A percentile compares a stretch with the other conserved stretches of the same genome.
These are phyloP conservation scores for Saccharum officinarum DNA, from an alignment of 176 grass and related monocot genomes.

Conservation along the genomic window DNA sequence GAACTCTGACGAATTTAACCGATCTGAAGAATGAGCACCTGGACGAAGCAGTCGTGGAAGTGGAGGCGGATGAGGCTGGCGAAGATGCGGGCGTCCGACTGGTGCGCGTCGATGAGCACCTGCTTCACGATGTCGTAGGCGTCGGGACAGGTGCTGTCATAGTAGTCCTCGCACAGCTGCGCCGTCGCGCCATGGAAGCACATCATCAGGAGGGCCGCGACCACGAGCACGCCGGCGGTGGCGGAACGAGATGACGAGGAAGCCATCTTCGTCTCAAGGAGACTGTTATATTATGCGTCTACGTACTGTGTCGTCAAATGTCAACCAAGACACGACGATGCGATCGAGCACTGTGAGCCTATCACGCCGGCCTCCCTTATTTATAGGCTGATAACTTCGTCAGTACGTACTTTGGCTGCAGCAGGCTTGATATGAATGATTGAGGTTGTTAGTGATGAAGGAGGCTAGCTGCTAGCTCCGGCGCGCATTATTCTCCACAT, in stretches of 20 bases:
- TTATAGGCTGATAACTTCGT: neutral
- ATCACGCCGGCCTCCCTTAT: neutral
- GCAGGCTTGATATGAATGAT: neutral
- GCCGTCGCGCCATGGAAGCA: neutral
- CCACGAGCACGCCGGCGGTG: too few species aligned
- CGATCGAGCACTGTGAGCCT: neutral
- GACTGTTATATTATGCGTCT: too few species aligned
- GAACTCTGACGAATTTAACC: too few species aligned
- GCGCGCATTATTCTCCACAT: too few species aligned
- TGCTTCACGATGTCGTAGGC: slow-evolving; percentile 46
- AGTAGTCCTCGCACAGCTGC: slow-evolving; percentile 55
- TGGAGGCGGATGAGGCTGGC: slow-evolving; percentile 73
- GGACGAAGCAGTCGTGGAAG: slow-evolving; percentile 63
- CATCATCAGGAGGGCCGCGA: too few species aligned
- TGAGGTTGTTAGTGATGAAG: neutral
- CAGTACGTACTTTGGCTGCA: neutral
- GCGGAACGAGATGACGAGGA: too few species aligned
- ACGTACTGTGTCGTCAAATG: neutral
- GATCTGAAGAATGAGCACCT: too few species aligned
- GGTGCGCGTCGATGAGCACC: slow-evolving; percentile 51
- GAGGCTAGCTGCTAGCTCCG: too few species aligned
- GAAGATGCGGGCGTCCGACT: slow-evolving; percentile 38
- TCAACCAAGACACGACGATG: neutral
- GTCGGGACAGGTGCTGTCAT: slow-evolving; percentile 48
- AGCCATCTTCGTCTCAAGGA: too few species aligned